Conservation (phyloP, 495 filamentous ascomycete species). For the Penicillium bialowiezense region DNA sequence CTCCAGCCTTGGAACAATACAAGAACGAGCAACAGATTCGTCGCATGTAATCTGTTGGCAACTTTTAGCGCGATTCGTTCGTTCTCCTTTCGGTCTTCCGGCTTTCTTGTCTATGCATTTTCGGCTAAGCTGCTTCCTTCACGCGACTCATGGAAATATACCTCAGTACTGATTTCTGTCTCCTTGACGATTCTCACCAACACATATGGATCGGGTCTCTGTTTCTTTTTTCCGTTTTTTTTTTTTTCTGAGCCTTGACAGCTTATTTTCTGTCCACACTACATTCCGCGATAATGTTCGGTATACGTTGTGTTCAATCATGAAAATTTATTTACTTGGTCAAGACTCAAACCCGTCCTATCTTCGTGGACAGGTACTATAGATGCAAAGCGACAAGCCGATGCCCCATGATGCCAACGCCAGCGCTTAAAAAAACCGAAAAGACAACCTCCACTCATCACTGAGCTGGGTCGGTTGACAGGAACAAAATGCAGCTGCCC, state of each 20-base stretch:
- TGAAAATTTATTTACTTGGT: neutral
- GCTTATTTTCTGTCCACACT: neutral
- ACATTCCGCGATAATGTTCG: neutral
- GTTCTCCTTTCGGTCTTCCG: neutral
- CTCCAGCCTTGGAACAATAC: conserved; percentile 75
- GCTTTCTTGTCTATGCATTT: neutral
- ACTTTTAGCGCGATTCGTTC: conserved; percentile 1
- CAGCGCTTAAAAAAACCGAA: neutral
- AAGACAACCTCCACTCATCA: neutral
- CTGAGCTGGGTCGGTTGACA: conserved; percentile 49
- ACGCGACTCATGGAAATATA: conserved; percentile 12
- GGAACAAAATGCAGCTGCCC: conserved; percentile 69
- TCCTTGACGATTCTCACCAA: neutral
- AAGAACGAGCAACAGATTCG: conserved; percentile 81
- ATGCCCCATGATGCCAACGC: conserved; percentile 5
- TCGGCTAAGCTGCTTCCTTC: neutral
- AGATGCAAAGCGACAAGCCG: neutral
- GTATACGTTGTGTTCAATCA: neutral
- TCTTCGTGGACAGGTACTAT: too few relatives aligned
- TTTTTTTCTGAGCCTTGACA: too few relatives aligned
- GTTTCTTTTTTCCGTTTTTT: too few relatives aligned
- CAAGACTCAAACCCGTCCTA: neutral
- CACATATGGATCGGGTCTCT: neutral
- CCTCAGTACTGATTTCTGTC: conserved; percentile 6
- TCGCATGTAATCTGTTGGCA: conserved; percentile 60